Percentiles rank a stretch among this genome's conserved stretches.
These are phyloP conservation scores for Linum usitatissimum DNA, from an alignment of 345 rosid species.

Conservation along the genomic window DNA sequence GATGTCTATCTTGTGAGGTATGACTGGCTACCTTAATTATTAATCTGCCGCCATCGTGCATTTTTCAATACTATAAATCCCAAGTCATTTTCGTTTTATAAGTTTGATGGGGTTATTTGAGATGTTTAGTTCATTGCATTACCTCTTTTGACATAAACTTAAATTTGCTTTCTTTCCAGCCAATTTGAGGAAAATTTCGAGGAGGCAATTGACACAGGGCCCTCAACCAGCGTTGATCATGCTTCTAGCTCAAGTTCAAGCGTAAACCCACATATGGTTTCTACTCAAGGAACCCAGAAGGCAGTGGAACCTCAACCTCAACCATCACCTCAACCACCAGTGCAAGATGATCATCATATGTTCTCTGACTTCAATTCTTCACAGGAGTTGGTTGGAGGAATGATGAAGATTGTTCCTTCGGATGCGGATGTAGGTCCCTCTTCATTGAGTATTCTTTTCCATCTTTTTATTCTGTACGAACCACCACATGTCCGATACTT, in stretches of 20 bases:
- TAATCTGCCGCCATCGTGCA: not conserved
- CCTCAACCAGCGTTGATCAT: conserved; percentile 35
- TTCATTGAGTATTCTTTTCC: not conserved
- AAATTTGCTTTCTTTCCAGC: conserved; percentile 27
- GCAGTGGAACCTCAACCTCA: conserved; percentile 21
- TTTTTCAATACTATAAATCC: conserved; percentile 5
- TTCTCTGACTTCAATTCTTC: conserved; percentile 47
- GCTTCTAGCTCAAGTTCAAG: conserved; percentile 53
- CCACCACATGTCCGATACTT: not conserved
- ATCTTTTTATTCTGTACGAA: not conserved
- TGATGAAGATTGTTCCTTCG: conserved; percentile 79
- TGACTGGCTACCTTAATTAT: not conserved
- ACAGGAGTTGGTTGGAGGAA: conserved; percentile 72
- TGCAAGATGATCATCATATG: conserved; percentile 30
- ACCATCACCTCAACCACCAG: conserved; percentile 19
- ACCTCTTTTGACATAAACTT: not conserved
- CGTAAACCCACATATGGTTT: conserved; percentile 39
- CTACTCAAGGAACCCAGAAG: conserved; percentile 27
- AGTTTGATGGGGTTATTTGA: not conserved
- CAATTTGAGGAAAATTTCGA: conserved; percentile 89
- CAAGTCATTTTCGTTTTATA: not conserved
- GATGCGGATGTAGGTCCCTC: conserved; percentile 60
- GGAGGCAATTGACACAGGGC: conserved; percentile 51
- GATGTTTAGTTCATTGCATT: not conserved
- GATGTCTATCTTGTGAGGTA: conserved; percentile 96